A percentile compares a stretch with the other conserved stretches of the same genome.
These are phyloP conservation scores for Lithohypha guttulata DNA, from an alignment of 2,329 filamentous ascomycete genomes.

Conservation along the genomic window DNA sequence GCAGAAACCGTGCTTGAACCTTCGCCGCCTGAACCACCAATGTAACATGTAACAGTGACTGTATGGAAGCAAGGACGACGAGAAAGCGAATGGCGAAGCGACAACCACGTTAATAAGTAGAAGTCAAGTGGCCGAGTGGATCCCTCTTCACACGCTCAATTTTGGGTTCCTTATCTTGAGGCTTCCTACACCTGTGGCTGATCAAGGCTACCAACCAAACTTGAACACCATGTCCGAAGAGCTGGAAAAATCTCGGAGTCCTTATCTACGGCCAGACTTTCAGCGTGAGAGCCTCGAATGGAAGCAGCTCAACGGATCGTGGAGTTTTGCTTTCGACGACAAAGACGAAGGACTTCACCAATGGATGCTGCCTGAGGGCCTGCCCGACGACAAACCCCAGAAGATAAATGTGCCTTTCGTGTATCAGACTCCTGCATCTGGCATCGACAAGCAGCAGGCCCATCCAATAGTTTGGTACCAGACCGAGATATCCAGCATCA, in stretches of 20 bases:
- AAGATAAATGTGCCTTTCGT: slow-evolving; percentile 54
- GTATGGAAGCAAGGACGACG: no score
- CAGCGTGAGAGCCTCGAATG: slow-evolving; percentile 45
- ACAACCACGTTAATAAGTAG: no score
- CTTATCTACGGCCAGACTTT: slow-evolving; percentile 41
- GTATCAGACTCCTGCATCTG: slow-evolving; percentile 54
- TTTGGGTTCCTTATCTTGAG: no score
- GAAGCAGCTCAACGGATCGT: slow-evolving; percentile 51
- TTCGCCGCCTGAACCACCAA: no score
- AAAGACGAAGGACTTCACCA: slow-evolving; percentile 44
- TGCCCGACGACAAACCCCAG: slow-evolving; percentile 29
- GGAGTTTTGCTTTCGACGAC: slow-evolving; percentile 58
- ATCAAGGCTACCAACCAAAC: no score
- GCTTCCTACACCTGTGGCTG: no score
- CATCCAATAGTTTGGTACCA: slow-evolving; percentile 58
- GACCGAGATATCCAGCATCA: slow-evolving; percentile 38
- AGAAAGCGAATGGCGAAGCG: no score
- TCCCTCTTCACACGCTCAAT: no score
- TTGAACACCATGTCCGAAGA: not conserved
- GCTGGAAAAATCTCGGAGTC: no score
- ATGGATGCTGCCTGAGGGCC: slow-evolving; percentile 39
- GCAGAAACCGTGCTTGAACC: no score
- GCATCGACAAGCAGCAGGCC: slow-evolving; percentile 49
- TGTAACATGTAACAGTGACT: no score
- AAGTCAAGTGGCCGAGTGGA: no score